Evolutionary conservation across 2,329 filamentous ascomycete genomes (phyloP).

Genomic region (Nannizzia gypsea): DNA sequence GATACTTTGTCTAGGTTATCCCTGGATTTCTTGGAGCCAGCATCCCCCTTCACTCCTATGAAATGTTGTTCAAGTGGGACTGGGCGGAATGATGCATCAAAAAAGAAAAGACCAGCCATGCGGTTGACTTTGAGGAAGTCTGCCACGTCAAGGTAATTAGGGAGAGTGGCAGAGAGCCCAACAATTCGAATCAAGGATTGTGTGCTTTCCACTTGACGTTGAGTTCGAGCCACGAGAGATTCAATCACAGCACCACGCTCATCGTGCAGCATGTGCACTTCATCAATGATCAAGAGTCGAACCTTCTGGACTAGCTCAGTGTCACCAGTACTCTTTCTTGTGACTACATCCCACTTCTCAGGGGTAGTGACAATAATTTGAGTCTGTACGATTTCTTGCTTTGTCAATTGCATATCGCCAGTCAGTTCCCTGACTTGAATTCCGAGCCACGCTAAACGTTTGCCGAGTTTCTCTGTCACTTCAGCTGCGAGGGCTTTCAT

Average conservation of each 20-base stretch:
- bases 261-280: constrained; percentile 98
- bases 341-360: constrained; percentile 99
- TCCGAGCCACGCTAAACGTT: constrained; percentile 83
- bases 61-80: constrained; percentile 97
- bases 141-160: constrained; percentile 92
- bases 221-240: constrained; percentile 85
- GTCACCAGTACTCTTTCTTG: constrained; percentile 90
- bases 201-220: constrained; percentile 94
- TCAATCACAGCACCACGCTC: constrained; percentile 93
- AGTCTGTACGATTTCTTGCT: constrained; percentile 86
- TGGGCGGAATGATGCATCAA: constrained; percentile 87
- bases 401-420: constrained; percentile 97
- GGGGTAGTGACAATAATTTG: constrained; percentile 98
- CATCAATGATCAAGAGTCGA: constrained; percentile 88
- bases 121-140: constrained; percentile 96
- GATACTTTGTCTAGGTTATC: constrained; percentile 80
- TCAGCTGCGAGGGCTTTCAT: constrained; percentile 98
- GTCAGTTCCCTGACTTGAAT: constrained; percentile 88
- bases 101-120: constrained; percentile 87
- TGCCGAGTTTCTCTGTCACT: constrained; percentile 87
- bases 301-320: constrained; percentile 98
- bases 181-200: constrained; percentile 95
- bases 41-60: constrained; percentile 63
- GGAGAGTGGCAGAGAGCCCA: constrained; percentile 85
- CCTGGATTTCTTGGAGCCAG: constrained; percentile 64